phyloP scores from a whole-genome alignment of 1,284 basidiomycete species.

The Puccinia triticina region DNA sequence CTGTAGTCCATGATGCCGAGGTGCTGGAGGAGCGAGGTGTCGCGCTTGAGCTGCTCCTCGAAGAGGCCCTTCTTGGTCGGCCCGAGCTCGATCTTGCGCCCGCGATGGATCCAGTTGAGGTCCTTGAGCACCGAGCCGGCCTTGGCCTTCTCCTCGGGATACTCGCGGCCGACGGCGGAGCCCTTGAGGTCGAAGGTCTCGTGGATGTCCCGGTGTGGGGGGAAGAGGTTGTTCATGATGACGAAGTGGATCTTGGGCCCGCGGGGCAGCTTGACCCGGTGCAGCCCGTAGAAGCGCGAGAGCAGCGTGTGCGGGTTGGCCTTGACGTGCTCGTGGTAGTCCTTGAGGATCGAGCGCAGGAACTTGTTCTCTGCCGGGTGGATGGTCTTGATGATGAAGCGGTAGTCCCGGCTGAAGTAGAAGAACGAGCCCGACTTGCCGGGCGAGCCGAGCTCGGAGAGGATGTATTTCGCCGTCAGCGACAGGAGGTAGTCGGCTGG shows the following conservation, averaged over 20 bases:
- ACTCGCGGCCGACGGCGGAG: constrained; percentile 83
- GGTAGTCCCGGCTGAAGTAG: constrained; percentile 97
- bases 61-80: constrained; percentile 90
- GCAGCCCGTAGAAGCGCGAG: constrained; percentile 91
- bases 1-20: constrained; percentile 96
- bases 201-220: constrained; percentile 93
- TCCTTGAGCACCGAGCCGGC: constrained; percentile 90
- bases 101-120: constrained; percentile 88
- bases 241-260: constrained; percentile 98
- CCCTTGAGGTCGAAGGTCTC: constrained; percentile 98
- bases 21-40: constrained; percentile 79
- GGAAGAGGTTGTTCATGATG: constrained; percentile 99
- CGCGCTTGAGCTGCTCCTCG: constrained; percentile 83
- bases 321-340: constrained; percentile 85
- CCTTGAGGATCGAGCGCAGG: constrained; percentile 77
- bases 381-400: constrained; percentile 99
- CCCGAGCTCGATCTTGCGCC: constrained; percentile 78
- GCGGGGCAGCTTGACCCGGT: constrained; percentile 91
- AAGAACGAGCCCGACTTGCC: constrained; percentile 99
- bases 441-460: constrained; percentile 96
- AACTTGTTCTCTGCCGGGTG: constrained; percentile 93
- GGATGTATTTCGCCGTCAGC: constrained; percentile 93
- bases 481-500: constrained; percentile 96
- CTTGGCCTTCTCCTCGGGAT: constrained; percentile 79
- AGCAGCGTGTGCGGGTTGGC: constrained; percentile 90